These are phyloP conservation scores for Neltuma alba DNA, from an alignment of 306 rosid species.

Conservation along the genomic window DNA sequence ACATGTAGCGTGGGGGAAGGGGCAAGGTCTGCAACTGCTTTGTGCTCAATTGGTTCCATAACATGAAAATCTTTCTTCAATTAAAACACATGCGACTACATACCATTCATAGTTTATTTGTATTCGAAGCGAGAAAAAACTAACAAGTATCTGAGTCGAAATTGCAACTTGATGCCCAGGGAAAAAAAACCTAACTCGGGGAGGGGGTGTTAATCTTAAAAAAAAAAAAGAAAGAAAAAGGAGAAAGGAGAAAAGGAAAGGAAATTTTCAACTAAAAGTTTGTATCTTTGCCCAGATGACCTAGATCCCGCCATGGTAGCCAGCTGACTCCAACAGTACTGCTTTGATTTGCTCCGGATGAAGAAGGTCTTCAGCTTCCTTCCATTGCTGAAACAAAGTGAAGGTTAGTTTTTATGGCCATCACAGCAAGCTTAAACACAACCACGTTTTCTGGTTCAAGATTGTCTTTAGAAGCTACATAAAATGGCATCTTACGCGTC, in stretches of 20 bases:
- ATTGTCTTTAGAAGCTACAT: neutral
- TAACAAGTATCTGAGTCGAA: no score
- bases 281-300: neutral
- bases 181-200: no score
- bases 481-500: neutral
- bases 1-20: neutral
- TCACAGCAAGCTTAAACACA: no score
- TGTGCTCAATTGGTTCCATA: neutral
- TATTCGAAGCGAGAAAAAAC: conserved; percentile 27
- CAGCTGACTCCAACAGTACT: conserved; percentile 85
- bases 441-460: neutral
- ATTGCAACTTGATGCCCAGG: neutral
- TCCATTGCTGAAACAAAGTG: conserved; percentile 72
- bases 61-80: neutral
- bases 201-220: no score
- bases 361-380: conserved; percentile 69
- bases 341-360: conserved; percentile 89
- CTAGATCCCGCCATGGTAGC: conserved; percentile 57
- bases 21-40: neutral
- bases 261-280: neutral
- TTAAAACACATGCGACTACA: neutral
- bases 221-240: no score
- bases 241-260: neutral
- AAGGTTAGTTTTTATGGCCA: conserved; percentile 7
- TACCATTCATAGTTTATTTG: neutral